Percentiles rank a stretch among this genome's conserved stretches.
Conservation (phyloP, 169 alveolate species). For the Babesia bigemina region DNA sequence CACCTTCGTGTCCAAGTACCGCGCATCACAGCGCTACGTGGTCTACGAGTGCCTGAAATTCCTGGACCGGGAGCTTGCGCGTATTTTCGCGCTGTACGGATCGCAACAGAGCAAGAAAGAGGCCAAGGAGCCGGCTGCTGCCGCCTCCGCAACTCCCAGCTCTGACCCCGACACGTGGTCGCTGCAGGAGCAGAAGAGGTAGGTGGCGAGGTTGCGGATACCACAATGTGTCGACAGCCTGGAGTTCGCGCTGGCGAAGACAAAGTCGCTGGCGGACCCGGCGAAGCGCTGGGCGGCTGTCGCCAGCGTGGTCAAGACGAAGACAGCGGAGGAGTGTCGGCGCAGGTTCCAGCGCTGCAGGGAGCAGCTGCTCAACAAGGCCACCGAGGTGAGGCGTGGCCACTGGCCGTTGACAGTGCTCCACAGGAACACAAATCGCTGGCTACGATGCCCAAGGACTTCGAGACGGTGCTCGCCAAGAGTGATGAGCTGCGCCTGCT, state of each 20-base stretch:
- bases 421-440: constrained; percentile 19
- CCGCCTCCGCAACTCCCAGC: background rate
- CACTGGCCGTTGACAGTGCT: too few species aligned
- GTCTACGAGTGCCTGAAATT: constrained; percentile 60
- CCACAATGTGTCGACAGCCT: constrained; percentile 13
- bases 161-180: constrained; percentile 44
- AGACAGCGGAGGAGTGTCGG: constrained; percentile 67
- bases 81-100: constrained; percentile 26
- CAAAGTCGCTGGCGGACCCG: constrained; percentile 44
- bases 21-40: constrained; percentile 16
- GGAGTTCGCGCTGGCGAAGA: constrained; percentile 48
- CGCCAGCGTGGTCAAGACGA: constrained; percentile 63
- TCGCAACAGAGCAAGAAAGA: background rate
- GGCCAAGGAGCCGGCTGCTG: background rate
- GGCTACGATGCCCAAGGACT: constrained; percentile 23
- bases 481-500: constrained; percentile 29
- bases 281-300: constrained; percentile 50
- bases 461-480: constrained; percentile 33
- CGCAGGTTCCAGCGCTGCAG: constrained; percentile 58
- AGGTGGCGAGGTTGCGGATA: background rate
- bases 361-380: constrained; percentile 46
- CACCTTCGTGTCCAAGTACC: constrained; percentile 38
- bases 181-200: constrained; percentile 63
- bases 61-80: constrained; percentile 46
- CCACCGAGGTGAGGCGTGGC: constrained; percentile 17